These are phyloP conservation scores for Ustilago nuda DNA, from an alignment of 1,284 basidiomycete genomes.

Conservation along the genomic window DNA sequence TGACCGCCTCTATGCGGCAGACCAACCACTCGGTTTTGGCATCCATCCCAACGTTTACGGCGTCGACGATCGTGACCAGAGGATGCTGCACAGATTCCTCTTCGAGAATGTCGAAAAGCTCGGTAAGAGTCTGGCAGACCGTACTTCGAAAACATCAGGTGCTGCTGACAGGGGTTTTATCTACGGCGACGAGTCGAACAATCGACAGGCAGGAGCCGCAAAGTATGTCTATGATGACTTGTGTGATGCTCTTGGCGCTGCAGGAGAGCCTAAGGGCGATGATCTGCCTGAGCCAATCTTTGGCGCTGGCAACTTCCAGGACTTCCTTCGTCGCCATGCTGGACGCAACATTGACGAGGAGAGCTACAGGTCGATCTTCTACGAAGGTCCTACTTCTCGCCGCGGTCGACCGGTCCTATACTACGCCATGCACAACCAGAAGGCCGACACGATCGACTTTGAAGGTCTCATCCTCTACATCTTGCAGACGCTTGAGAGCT, in stretches of 20 bases:
- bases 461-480: conserved; percentile 77
- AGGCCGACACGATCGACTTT: conserved; percentile 85
- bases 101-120: conserved; percentile 63
- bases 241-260: conserved; percentile 49
- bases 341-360: conserved; percentile 59
- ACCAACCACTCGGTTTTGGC: conserved; percentile 62
- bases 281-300: conserved; percentile 38
- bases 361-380: conserved; percentile 55
- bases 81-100: conserved; percentile 56
- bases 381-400: conserved; percentile 59
- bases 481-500: conserved; percentile 52
- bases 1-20: conserved; percentile 61
- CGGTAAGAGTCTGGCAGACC: conserved; percentile 54
- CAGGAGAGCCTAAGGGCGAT: conserved; percentile 52
- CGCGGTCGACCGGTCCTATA: conserved; percentile 71
- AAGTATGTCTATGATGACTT: conserved; percentile 56
- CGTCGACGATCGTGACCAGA: conserved; percentile 57
- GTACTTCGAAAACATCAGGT: conserved; percentile 9
- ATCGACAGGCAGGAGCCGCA: conserved; percentile 15
- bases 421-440: conserved; percentile 73
- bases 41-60: conserved; percentile 64
- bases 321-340: conserved; percentile 56
- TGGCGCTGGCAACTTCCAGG: conserved; percentile 48
- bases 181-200: conserved; percentile 6
- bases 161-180: conserved; percentile 10